These are phyloP conservation scores for Calonectria pauciramosa DNA, from an alignment of 2,329 filamentous ascomycete genomes.

Conservation along the genomic window DNA sequence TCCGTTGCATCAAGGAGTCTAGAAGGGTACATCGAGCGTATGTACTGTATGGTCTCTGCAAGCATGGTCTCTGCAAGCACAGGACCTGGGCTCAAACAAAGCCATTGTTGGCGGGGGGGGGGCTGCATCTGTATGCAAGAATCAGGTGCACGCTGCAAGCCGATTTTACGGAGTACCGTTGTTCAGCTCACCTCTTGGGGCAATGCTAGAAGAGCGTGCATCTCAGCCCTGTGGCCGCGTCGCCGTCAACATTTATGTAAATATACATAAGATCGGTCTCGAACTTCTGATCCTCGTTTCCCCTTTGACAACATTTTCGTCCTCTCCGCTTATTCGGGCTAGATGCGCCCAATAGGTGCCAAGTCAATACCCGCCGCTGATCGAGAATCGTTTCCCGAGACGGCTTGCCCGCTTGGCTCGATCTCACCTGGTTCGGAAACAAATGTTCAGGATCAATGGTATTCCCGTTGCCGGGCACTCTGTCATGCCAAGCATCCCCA, in stretches of 20 bases:
- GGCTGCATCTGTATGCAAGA: constrained; percentile 3
- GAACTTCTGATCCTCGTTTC: not conserved
- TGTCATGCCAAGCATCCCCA: not conserved
- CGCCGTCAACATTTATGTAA: not conserved
- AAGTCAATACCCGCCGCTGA: not conserved
- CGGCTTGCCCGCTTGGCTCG: not conserved
- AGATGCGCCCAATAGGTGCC: not conserved
- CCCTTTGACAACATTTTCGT: not conserved
- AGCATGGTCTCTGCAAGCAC: no score
- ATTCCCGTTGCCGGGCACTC: not conserved
- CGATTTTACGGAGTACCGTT: not conserved
- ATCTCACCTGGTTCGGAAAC: not conserved
- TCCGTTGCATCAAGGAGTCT: not conserved
- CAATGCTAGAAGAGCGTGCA: not conserved
- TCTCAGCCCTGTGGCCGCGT: not conserved
- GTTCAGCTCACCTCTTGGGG: not conserved
- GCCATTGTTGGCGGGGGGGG: not conserved
- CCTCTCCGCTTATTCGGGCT: not conserved
- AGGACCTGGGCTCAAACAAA: not conserved
- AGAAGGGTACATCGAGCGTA: not conserved
- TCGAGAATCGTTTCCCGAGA: not conserved
- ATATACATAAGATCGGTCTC: not conserved
- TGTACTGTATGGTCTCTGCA: not conserved
- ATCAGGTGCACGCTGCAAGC: not conserved
- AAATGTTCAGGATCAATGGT: not conserved